Conservation (phyloP, 2,329 filamentous ascomycete genomes). For the Xylariaceae sp. region DNA sequence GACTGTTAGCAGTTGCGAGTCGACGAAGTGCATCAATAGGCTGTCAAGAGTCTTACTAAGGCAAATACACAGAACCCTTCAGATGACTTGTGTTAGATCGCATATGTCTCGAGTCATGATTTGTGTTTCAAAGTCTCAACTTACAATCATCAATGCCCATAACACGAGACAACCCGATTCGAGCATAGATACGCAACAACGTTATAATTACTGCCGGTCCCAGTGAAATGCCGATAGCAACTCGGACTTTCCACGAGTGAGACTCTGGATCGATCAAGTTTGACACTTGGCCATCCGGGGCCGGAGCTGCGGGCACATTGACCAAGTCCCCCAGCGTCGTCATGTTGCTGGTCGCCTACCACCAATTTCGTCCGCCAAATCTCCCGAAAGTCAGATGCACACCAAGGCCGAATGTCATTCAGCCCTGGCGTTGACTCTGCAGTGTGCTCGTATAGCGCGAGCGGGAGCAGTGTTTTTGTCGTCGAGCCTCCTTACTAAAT, state of each 20-base stretch:
- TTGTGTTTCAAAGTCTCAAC: not conserved
- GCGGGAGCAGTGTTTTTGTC: too few relatives aligned
- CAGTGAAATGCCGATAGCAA: conserved; percentile 7
- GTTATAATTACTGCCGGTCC: conserved; percentile 4
- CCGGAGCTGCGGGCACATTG: not conserved
- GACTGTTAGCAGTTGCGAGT: too few relatives aligned
- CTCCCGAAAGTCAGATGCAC: too few relatives aligned
- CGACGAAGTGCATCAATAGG: too few relatives aligned
- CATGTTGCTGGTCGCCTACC: too few relatives aligned
- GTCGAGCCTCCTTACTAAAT: too few relatives aligned
- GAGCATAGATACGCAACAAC: conserved; percentile 9
- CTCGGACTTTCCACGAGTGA: conserved; percentile 5
- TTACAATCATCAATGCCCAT: conserved; percentile 10
- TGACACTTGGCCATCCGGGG: conserved; percentile 1
- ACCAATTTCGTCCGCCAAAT: too few relatives aligned
- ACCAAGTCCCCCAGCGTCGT: not conserved
- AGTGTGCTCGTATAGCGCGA: too few relatives aligned
- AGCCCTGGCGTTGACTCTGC: too few relatives aligned
- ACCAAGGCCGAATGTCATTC: too few relatives aligned
- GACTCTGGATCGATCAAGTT: conserved; percentile 10
- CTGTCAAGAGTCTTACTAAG: too few relatives aligned
- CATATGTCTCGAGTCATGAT: not conserved
- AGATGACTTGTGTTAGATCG: not conserved
- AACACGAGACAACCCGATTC: conserved; percentile 6
- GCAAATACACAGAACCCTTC: conserved; percentile 3